Percentiles rank a stretch among this genome's conserved stretches.
Conservation (phyloP, 805 yeast genomes). For the Dipodascus albidus region DNA sequence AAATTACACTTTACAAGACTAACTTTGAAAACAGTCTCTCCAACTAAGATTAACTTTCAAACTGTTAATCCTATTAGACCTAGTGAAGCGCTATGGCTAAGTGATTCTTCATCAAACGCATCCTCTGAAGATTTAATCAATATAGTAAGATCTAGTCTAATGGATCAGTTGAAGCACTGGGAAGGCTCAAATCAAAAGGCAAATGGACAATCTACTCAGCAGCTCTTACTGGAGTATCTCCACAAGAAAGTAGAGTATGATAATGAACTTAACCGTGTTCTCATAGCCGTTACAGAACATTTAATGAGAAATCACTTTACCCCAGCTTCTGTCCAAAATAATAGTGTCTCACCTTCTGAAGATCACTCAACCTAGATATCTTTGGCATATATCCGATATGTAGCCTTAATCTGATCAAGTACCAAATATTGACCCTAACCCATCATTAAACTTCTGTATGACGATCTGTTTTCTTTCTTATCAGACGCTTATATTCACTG, state of each 20-base stretch:
- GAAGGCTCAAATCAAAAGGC: not conserved
- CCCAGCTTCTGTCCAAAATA: not conserved
- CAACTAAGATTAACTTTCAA: not conserved
- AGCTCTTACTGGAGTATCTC: not conserved
- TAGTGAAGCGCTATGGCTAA: not conserved
- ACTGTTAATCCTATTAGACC: not conserved
- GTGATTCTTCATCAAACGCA: constrained; percentile 26
- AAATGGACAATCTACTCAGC: not conserved
- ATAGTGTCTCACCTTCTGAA: not conserved
- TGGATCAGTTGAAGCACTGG: not conserved
- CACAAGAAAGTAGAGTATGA: not conserved
- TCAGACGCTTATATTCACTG: not conserved
- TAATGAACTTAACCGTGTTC: not conserved
- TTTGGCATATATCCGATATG: too few species aligned
- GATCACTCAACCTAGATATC: too few species aligned
- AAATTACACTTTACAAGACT: too few species aligned
- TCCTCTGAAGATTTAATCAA: constrained; percentile 74
- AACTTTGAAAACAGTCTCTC: not conserved
- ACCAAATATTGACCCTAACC: too few species aligned
- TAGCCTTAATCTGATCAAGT: not conserved
- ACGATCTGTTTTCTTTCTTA: not conserved
- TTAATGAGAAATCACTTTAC: not conserved
- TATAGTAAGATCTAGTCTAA: constrained; percentile 71
- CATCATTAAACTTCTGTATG: not conserved
- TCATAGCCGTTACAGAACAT: not conserved